These are phyloP conservation scores for Brassica incana DNA, from an alignment of 345 rosid species.

Conservation along the genomic window DNA sequence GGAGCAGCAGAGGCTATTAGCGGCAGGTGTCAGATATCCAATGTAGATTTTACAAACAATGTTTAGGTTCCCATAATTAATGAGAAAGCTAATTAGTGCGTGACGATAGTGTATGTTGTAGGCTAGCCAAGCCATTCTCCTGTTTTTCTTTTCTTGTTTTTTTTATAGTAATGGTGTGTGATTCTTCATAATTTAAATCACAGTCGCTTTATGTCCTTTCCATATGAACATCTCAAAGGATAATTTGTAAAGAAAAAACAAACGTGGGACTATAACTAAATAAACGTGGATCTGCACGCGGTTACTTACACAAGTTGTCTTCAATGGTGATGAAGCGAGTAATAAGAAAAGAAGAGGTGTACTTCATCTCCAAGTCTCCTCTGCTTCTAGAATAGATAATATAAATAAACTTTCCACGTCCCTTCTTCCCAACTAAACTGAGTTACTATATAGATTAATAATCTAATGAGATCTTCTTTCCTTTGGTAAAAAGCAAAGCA, in stretches of 20 bases:
- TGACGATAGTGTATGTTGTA: not conserved
- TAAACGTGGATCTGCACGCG: slow-evolving; percentile 2
- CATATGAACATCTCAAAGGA: too few relatives aligned
- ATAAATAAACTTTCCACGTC: not conserved
- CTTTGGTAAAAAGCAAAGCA: not conserved
- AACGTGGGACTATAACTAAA: not conserved
- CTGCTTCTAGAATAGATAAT: not conserved
- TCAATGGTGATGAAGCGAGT: not conserved
- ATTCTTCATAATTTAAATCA: too few relatives aligned
- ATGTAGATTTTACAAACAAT: slow-evolving; percentile 29
- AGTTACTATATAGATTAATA: not conserved
- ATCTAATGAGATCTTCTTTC: not conserved
- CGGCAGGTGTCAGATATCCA: slow-evolving; percentile 77
- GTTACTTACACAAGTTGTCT: not conserved
- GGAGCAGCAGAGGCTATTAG: slow-evolving; percentile 73
- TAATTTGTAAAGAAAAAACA: too few relatives aligned
- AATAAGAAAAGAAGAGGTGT: slow-evolving; percentile 18
- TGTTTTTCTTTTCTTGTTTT: not conserved
- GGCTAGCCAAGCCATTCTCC: not conserved
- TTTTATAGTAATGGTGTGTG: too few relatives aligned
- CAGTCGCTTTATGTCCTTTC: too few relatives aligned
- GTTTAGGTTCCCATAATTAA: not conserved
- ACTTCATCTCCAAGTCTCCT: not conserved
- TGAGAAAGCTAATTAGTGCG: not conserved
- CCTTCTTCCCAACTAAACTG: not conserved